A percentile compares a stretch with the other conserved stretches of the same genome.
These are phyloP conservation scores for Actinomortierella wolfii DNA, from an alignment of 371 early-diverging fungal species.

Conservation along the genomic window DNA sequence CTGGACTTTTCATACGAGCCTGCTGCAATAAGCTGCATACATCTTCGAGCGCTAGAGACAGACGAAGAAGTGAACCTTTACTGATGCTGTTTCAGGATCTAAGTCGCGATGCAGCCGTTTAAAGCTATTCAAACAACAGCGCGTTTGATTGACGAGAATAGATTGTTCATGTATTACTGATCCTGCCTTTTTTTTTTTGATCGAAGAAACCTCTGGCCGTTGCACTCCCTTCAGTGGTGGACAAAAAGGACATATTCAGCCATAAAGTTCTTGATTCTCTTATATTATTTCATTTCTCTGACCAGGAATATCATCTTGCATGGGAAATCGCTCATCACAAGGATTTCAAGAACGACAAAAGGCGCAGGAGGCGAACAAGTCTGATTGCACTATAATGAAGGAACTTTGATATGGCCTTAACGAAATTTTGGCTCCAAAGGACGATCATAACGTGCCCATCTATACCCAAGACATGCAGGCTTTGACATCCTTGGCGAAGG, in stretches of 20 bases:
- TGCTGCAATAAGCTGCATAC: constrained; percentile 3
- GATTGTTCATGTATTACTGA: neutral
- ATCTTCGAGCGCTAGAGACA: constrained; percentile 3
- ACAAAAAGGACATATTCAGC: constrained; percentile 10
- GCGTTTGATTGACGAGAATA: no score
- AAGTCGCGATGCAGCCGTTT: neutral
- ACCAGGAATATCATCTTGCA: neutral
- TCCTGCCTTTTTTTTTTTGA: neutral
- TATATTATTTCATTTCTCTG: constrained; percentile 1
- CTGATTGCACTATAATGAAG: constrained; percentile 3
- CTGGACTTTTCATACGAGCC: constrained; percentile 6
- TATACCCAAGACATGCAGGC: constrained; percentile 19
- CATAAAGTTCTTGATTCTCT: constrained; percentile 5
- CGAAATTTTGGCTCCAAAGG: neutral
- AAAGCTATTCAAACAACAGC: neutral
- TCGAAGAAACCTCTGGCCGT: constrained; percentile 3
- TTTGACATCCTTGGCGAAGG: constrained; percentile 17
- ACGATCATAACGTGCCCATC: neutral
- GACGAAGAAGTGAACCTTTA: constrained; percentile 11
- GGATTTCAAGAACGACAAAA: constrained; percentile 10
- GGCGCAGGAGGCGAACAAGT: constrained; percentile 11
- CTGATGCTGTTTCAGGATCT: constrained; percentile 10
- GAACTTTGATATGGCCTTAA: neutral
- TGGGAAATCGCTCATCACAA: constrained; percentile 7
- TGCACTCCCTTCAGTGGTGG: neutral